Evolutionary conservation across 2,329 filamentous ascomycete species (phyloP).

Genomic region (Colletotrichum eremochloae): DNA sequence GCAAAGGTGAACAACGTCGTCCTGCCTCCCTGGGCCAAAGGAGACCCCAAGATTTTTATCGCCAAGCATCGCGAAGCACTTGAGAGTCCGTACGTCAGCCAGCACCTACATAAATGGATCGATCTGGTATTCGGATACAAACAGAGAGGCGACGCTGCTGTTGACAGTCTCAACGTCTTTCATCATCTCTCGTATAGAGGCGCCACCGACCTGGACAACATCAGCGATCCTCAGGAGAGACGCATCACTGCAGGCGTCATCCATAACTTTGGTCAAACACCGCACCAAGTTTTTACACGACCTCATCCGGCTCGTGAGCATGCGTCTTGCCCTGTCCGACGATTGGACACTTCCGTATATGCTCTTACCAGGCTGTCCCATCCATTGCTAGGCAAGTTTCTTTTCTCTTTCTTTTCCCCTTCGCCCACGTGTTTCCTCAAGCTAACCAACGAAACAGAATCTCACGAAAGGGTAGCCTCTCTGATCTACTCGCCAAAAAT

Average conservation of each 20-base stretch:
- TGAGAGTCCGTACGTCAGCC: slow-evolving; percentile 92
- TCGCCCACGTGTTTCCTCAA: background rate
- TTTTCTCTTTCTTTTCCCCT: too few relatives aligned
- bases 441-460: slow-evolving; percentile 58
- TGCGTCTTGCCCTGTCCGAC: slow-evolving; percentile 71
- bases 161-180: slow-evolving; percentile 95
- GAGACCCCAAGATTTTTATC: slow-evolving; percentile 95
- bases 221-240: slow-evolving; percentile 88
- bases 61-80: slow-evolving; percentile 95
- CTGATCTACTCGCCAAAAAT: slow-evolving; percentile 83
- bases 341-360: slow-evolving; percentile 83
- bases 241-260: slow-evolving; percentile 94
- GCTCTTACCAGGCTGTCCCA: slow-evolving; percentile 83
- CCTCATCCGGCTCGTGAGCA: slow-evolving; percentile 84
- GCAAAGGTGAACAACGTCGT: slow-evolving; percentile 86
- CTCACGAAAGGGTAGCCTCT: slow-evolving; percentile 83
- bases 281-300: slow-evolving; percentile 90
- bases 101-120: slow-evolving; percentile 93
- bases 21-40: slow-evolving; percentile 97
- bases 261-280: slow-evolving; percentile 98
- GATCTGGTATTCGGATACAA: slow-evolving; percentile 95
- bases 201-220: slow-evolving; percentile 91
- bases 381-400: slow-evolving; percentile 69
- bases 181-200: slow-evolving; percentile 96
- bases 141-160: slow-evolving; percentile 90